These are phyloP conservation scores for Arthrobotrys pseudoclavata DNA, from an alignment of 2,329 filamentous ascomycete species.

Conservation along the genomic window DNA sequence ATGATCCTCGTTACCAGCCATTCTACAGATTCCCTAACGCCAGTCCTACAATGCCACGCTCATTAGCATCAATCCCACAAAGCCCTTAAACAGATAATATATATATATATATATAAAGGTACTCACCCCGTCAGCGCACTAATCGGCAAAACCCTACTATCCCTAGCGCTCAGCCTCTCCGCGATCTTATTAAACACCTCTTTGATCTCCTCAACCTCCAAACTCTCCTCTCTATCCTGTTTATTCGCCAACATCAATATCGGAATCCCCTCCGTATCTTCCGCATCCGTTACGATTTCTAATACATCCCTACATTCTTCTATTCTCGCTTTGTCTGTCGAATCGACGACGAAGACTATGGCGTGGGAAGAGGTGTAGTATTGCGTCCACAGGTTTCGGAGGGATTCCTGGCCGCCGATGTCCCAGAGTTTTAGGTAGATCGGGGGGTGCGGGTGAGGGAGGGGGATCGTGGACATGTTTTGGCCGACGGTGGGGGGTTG, in stretches of 20 bases:
- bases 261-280: conserved; percentile 90
- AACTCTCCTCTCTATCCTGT: conserved; percentile 96
- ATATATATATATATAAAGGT: too few species aligned
- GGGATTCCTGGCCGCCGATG: conserved; percentile 89
- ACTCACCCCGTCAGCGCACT: conserved; percentile 81
- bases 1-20: conserved; percentile 92
- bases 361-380: conserved; percentile 96
- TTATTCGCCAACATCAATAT: conserved; percentile 95
- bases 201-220: conserved; percentile 97
- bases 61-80: neutral
- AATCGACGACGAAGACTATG: conserved; percentile 98
- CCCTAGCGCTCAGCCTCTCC: conserved; percentile 83
- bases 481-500: conserved; percentile 93
- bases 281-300: conserved; percentile 87
- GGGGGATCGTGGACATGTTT: conserved; percentile 90
- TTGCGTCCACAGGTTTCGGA: conserved; percentile 92
- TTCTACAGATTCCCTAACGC: conserved; percentile 94
- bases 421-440: conserved; percentile 99
- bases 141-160: conserved; percentile 90
- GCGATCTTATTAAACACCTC: conserved; percentile 92
- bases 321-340: conserved; percentile 87
- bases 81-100: neutral
- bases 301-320: conserved; percentile 90
- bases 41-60: conserved; percentile 70
- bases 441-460: conserved; percentile 73